phyloP scores from a whole-genome alignment of 225 moss, liverwort and hornwort genomes.

The Takakia lepidozioides region DNA sequence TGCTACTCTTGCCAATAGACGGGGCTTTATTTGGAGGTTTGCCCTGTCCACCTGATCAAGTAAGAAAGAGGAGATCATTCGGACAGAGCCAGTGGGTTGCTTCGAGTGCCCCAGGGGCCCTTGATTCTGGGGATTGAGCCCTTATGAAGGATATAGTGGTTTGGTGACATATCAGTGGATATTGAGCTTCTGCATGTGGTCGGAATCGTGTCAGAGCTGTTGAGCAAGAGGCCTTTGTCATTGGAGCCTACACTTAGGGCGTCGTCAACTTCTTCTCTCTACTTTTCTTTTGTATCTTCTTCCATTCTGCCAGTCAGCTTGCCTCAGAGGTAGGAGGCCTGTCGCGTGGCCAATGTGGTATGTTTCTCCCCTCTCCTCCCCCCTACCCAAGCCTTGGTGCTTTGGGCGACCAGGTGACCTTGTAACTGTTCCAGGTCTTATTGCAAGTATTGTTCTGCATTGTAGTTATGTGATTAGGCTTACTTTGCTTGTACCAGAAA shows the following conservation, averaged over 20 bases:
- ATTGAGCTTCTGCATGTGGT: slow-evolving; percentile 36
- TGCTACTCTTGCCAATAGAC: slow-evolving; percentile 53
- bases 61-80: slow-evolving; percentile 39
- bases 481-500: slow-evolving; percentile 23
- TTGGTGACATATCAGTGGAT: slow-evolving; percentile 26
- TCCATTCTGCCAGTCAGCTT: slow-evolving; percentile 29
- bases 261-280: too few relatives aligned
- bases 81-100: slow-evolving; percentile 44
- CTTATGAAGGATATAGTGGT: slow-evolving; percentile 34
- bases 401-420: too few relatives aligned
- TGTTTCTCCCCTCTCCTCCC: slow-evolving; percentile 41
- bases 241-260: too few relatives aligned
- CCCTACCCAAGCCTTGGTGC: too few relatives aligned
- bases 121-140: slow-evolving; percentile 41
- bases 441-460: neutral
- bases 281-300: slow-evolving; percentile 22
- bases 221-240: slow-evolving; percentile 40
- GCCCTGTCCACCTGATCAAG: slow-evolving; percentile 14
- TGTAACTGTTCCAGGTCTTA: slow-evolving; percentile 22
- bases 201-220: slow-evolving; percentile 39
- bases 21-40: slow-evolving; percentile 42
- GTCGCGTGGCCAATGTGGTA: slow-evolving; percentile 36
- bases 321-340: slow-evolving; percentile 46
- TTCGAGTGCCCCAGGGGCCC: slow-evolving; percentile 27
- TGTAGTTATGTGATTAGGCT: slow-evolving; percentile 11